Evolutionary conservation across 2,329 filamentous ascomycete genomes (phyloP), one percentile per base, ranked within the genome.

Genomic region (Venturia asperata): DNA sequence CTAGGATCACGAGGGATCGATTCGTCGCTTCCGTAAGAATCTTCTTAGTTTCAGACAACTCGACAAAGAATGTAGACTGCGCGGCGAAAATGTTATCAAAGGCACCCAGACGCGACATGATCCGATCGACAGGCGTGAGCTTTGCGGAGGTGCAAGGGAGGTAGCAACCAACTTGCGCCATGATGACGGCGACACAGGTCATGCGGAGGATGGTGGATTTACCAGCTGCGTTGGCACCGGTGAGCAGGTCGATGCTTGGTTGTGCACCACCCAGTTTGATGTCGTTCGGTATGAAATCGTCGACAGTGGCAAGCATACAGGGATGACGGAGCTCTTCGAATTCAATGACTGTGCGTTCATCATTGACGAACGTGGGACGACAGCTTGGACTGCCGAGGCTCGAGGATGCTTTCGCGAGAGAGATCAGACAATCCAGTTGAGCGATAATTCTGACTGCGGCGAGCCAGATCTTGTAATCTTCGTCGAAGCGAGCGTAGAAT

Each of bases 31-130:
- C 94, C 0, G 91, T 87, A 0, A 99, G 82, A 62, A 99, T 99
- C 81, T 97, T 97, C 80, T 97, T 96, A 0, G 94, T 99, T 75
- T 99, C 94, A 0, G 92, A 92, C 1, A 99, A 81, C 77, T 99
- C 94, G 37, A 99, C 93, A 73, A 99, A 97, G 81, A 99, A 99
- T 2, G 94, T 99, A 17, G 91, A 96, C 76, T 99, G 94, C 0
- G 93, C 91, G 1, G 93, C 94, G 74, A 99, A 97, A 71, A 99
- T 99, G 76, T 97, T 97, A 84, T 99, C 94, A 72, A 97, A 96
- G 61, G 94, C 94, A 11, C 94, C 94, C 0, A 99, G 85, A 58
- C 94, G 91, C 11, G 93, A 97, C 94, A 99, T 99, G 80, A 99
- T 97, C 64, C 94, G 90, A 74, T 99, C 94, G 3, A 96, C 87